Evolutionary conservation across 495 filamentous ascomycete genomes (phyloP).

Genomic region (Chaetomium fimeti): DNA sequence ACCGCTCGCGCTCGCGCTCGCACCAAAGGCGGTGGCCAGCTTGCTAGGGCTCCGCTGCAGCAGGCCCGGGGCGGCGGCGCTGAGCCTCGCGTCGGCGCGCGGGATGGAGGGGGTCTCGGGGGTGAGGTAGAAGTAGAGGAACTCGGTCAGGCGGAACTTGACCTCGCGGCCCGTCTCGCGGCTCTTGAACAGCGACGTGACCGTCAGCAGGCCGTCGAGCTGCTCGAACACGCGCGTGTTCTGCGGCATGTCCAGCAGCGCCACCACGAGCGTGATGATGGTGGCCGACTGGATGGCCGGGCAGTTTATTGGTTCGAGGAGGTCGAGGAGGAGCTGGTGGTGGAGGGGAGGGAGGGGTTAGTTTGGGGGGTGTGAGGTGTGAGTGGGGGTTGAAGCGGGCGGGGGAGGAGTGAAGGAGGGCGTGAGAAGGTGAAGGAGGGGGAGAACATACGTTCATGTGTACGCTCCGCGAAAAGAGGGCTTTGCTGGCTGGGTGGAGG

Average conservation of each 20-base stretch:
- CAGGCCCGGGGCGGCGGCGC: conserved; percentile 41
- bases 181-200: conserved; percentile 91
- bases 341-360: conserved; percentile 4
- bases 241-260: conserved; percentile 74
- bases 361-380: neutral
- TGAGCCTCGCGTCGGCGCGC: conserved; percentile 36
- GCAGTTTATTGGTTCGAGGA: conserved; percentile 89
- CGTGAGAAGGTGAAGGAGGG: neutral
- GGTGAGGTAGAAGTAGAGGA: conserved; percentile 98
- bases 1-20: too few relatives aligned
- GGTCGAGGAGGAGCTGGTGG: conserved; percentile 77
- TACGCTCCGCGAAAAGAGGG: conserved; percentile 81
- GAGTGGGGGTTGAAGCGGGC: neutral
- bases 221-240: conserved; percentile 90
- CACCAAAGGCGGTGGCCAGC: conserved; percentile 52
- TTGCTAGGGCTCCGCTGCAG: conserved; percentile 73
- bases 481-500: conserved; percentile 87
- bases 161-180: conserved; percentile 79
- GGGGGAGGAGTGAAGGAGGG: neutral
- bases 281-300: conserved; percentile 87
- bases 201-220: conserved; percentile 87
- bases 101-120: conserved; percentile 70
- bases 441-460: conserved; percentile 79
- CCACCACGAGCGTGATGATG: conserved; percentile 83
- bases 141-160: conserved; percentile 89